A percentile compares a stretch with the other conserved stretches of the same genome.
phyloP scores from a whole-genome alignment of 371 early-diverging fungal species.

The Thermomucor indicae-seudaticae region DNA sequence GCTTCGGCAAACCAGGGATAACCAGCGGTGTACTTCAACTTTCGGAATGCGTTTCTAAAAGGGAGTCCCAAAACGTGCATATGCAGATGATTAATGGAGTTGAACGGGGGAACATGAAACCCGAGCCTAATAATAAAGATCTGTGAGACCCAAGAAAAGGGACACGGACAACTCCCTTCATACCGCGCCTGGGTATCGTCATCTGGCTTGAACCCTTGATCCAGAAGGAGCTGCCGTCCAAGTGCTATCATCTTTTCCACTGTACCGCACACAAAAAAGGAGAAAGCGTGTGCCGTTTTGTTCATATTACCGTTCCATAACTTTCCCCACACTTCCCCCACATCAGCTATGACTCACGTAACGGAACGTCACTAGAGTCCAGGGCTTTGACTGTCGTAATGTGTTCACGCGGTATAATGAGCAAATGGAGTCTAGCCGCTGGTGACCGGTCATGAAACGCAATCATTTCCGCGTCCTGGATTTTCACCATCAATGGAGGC shows the following conservation, averaged over 20 bases:
- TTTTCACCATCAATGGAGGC: background rate
- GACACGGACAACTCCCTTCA: background rate
- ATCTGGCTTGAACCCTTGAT: slow-evolving; percentile 31
- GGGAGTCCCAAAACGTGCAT: slow-evolving; percentile 56
- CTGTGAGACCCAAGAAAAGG: background rate
- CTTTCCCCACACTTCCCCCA: background rate
- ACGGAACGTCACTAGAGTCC: slow-evolving; percentile 31
- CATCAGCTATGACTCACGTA: slow-evolving; percentile 41
- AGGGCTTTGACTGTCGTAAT: slow-evolving; percentile 36
- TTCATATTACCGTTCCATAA: background rate
- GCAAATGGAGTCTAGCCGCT: slow-evolving; percentile 45
- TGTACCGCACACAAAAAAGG: slow-evolving; percentile 2
- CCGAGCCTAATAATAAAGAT: slow-evolving; percentile 32
- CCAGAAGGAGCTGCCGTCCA: slow-evolving; percentile 31
- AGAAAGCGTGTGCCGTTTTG: no score
- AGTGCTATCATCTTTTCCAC: slow-evolving; percentile 41
- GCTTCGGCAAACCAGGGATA: slow-evolving; percentile 30
- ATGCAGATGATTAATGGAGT: slow-evolving; percentile 56
- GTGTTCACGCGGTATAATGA: slow-evolving; percentile 52
- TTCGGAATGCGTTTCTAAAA: slow-evolving; percentile 30
- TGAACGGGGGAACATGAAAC: slow-evolving; percentile 71
- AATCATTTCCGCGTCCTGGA: slow-evolving; percentile 47
- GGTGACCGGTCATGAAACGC: slow-evolving; percentile 63
- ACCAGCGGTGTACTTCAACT: slow-evolving; percentile 18
- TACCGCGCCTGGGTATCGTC: slow-evolving; percentile 14